Conservation (phyloP, 192 early-diverging fungal genomes). For the Coemansia sp. region DNA sequence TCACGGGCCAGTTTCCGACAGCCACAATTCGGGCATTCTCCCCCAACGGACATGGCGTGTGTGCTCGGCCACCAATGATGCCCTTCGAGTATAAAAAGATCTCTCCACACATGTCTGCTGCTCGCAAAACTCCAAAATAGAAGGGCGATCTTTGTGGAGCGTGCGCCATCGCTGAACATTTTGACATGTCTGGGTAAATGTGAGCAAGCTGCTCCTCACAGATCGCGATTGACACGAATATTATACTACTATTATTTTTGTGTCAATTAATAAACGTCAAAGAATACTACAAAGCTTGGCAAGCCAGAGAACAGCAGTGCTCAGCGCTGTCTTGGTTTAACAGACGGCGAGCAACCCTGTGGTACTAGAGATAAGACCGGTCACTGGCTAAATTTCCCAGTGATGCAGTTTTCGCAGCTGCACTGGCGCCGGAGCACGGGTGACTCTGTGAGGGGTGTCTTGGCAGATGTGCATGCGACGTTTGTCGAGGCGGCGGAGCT, state of each 20-base stretch:
- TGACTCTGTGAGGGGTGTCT: not conserved
- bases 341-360: not conserved
- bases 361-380: not conserved
- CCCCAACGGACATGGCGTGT: constrained; percentile 56
- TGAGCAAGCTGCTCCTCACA: not conserved
- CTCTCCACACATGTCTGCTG: constrained; percentile 36
- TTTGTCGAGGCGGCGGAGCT: not conserved
- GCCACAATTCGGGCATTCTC: constrained; percentile 59
- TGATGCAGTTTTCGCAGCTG: not conserved
- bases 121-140: constrained; percentile 50
- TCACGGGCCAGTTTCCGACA: constrained; percentile 57
- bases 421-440: constrained; percentile 7
- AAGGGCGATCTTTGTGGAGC: not conserved
- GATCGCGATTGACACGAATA: constrained; percentile 4
- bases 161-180: constrained; percentile 9
- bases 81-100: constrained; percentile 62
- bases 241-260: not conserved
- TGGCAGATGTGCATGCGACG: constrained; percentile 1
- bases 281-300: not conserved
- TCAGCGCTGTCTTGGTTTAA: not conserved
- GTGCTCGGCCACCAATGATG: constrained; percentile 61
- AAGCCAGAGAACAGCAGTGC: not conserved
- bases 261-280: not conserved
- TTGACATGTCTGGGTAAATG: constrained; percentile 1
- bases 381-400: constrained; percentile 3